Percentiles rank a stretch among this genome's conserved stretches.
Evolutionary conservation across 441 rosid species (phyloP).

Genomic region (Euphorbia celastroides): DNA sequence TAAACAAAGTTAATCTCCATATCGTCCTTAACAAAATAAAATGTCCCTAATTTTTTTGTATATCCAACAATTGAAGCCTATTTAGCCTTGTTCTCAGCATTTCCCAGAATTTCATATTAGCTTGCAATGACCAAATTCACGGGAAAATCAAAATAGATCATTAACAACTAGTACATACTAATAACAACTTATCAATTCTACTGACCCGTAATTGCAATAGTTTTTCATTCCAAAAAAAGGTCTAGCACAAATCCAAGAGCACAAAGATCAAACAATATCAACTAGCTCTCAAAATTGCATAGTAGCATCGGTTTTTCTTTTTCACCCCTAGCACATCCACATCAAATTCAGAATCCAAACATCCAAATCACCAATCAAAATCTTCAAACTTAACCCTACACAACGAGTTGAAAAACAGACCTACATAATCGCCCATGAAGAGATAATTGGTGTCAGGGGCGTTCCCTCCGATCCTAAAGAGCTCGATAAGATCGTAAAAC

Average conservation of each 20-base stretch:
- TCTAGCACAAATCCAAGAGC: background rate
- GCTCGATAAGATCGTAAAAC: slow-evolving; percentile 95
- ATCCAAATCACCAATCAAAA: background rate
- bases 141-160: background rate
- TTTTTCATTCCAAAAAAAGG: background rate
- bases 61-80: background rate
- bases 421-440: slow-evolving; percentile 99
- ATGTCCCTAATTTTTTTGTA: background rate
- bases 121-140: background rate
- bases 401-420: slow-evolving; percentile 34
- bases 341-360: background rate
- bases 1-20: background rate
- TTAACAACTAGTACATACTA: background rate
- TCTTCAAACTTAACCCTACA: background rate
- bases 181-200: background rate
- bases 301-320: background rate
- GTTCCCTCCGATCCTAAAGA: slow-evolving; percentile 89
- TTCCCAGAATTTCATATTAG: background rate
- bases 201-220: background rate
- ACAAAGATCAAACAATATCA: background rate
- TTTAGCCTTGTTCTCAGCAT: background rate
- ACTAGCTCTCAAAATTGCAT: background rate
- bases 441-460: slow-evolving; percentile 96
- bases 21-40: background rate
- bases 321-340: background rate